Conservation (phyloP, 2,329 filamentous ascomycete species). For the Fonsecaea monophora region DNA sequence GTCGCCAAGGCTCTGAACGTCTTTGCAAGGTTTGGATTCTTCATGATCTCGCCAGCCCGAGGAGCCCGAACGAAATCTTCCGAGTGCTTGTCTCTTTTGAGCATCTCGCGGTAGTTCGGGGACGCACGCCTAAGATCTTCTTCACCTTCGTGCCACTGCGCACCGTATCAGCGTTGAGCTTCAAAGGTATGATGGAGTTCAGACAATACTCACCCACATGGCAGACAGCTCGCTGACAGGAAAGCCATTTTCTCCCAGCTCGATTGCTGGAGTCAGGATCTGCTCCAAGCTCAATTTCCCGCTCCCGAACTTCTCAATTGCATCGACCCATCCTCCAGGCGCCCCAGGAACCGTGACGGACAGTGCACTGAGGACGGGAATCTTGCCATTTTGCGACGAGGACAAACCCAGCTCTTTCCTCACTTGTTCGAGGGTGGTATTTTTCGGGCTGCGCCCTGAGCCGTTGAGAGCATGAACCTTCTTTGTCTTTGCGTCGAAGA, state of each 20-base stretch:
- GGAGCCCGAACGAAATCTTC: constrained; percentile 76
- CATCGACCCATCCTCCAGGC: constrained; percentile 91
- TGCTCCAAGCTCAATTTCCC: constrained; percentile 78
- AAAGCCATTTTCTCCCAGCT: constrained; percentile 85
- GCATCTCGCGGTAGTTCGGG: constrained; percentile 84
- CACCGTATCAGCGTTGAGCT: constrained; percentile 21
- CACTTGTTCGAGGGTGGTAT: constrained; percentile 72
- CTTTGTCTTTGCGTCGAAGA: constrained; percentile 81
- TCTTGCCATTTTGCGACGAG: constrained; percentile 56
- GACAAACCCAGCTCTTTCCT: constrained; percentile 71
- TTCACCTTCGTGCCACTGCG: constrained; percentile 75
- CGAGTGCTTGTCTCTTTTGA: constrained; percentile 75
- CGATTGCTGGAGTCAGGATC: constrained; percentile 81
- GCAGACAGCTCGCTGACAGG: constrained; percentile 83
- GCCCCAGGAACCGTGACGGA: constrained; percentile 88
- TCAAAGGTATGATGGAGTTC: not conserved
- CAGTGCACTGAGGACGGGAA: constrained; percentile 75
- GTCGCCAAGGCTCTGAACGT: constrained; percentile 81
- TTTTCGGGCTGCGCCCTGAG: constrained; percentile 79
- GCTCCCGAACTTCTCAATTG: constrained; percentile 85
- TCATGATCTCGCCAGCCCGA: constrained; percentile 82
- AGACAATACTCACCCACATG: constrained; percentile 62
- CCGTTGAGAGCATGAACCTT: constrained; percentile 89
- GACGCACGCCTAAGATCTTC: constrained; percentile 71
- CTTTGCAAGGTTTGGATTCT: constrained; percentile 77